Evolutionary conservation across 2,329 filamentous ascomycete genomes (phyloP).

Genomic region (Bipolaris cookei): DNA sequence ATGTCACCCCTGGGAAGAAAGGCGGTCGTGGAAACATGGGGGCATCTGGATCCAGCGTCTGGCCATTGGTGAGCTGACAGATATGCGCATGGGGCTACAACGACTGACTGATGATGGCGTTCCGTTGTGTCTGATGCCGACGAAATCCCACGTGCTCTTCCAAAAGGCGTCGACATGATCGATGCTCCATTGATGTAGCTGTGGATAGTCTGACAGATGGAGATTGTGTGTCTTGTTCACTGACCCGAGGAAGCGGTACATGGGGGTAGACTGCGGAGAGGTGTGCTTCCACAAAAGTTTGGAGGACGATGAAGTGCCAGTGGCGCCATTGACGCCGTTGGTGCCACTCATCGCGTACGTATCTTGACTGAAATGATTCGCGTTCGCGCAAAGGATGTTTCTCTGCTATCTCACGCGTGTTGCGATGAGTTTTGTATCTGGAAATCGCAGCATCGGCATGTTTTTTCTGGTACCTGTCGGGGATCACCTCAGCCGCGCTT

Average conservation of each 20-base stretch:
- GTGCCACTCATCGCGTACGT: constrained; percentile 13
- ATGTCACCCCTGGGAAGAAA: constrained; percentile 78
- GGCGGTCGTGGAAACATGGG: constrained; percentile 84
- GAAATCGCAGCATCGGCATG: constrained; percentile 3
- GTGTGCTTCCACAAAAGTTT: constrained; percentile 71
- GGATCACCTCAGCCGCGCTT: constrained; percentile 11
- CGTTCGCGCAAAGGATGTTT: neutral
- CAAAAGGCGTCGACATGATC: constrained; percentile 78
- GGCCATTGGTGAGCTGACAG: constrained; percentile 18
- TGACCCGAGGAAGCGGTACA: constrained; percentile 73
- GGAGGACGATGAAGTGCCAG: constrained; percentile 28
- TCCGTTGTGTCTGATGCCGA: constrained; percentile 73
- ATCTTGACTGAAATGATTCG: too few species aligned
- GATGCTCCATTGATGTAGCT: constrained; percentile 86
- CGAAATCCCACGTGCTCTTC: constrained; percentile 84
- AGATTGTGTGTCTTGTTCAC: constrained; percentile 72
- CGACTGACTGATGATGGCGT: constrained; percentile 64
- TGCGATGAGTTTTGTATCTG: constrained; percentile 3
- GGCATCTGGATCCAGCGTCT: constrained; percentile 72
- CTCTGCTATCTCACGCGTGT: neutral
- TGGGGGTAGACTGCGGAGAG: constrained; percentile 69
- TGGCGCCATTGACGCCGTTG: constrained; percentile 26
- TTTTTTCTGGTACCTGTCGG: constrained; percentile 7
- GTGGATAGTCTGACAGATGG: constrained; percentile 69
- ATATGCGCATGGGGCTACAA: neutral